A percentile compares a stretch with the other conserved stretches of the same genome.
Evolutionary conservation across 768 basidiomycete species (phyloP).

Genomic region (Calocybe indica): DNA sequence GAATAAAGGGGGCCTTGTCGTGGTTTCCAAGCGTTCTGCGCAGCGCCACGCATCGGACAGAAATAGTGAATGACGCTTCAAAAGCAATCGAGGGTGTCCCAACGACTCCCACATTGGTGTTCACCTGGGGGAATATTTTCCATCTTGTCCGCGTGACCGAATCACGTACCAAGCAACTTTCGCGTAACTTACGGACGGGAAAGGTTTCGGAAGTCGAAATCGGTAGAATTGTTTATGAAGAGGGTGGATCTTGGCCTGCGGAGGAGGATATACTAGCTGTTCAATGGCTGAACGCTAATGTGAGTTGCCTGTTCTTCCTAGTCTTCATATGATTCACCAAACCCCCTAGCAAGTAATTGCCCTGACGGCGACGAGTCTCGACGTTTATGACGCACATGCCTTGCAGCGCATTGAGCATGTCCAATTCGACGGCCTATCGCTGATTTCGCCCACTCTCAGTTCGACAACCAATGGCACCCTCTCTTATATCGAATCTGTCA

Average conservation of each 20-base stretch:
- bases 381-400: constrained; percentile 62
- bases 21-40: constrained; percentile 72
- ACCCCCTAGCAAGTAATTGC: constrained; percentile 60
- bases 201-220: constrained; percentile 55
- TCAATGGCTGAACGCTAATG: constrained; percentile 86
- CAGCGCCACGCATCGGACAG: constrained; percentile 12
- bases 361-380: constrained; percentile 50
- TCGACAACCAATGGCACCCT: constrained; percentile 40
- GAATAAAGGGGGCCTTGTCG: constrained; percentile 60
- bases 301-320: constrained; percentile 34
- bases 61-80: constrained; percentile 16
- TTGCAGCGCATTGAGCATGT: constrained; percentile 58
- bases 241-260: constrained; percentile 52
- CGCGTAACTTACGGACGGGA: constrained; percentile 50
- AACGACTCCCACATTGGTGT: constrained; percentile 66
- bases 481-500: constrained; percentile 42
- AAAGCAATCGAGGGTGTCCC: constrained; percentile 6
- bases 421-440: constrained; percentile 46
- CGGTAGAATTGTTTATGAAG: constrained; percentile 60
- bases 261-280: constrained; percentile 63
- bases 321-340: background rate
- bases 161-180: constrained; percentile 41
- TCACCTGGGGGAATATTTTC: constrained; percentile 75
- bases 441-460: constrained; percentile 49
- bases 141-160: constrained; percentile 65